Conservation (phyloP, 2,329 filamentous ascomycete genomes). For the Colletotrichum sidae region DNA sequence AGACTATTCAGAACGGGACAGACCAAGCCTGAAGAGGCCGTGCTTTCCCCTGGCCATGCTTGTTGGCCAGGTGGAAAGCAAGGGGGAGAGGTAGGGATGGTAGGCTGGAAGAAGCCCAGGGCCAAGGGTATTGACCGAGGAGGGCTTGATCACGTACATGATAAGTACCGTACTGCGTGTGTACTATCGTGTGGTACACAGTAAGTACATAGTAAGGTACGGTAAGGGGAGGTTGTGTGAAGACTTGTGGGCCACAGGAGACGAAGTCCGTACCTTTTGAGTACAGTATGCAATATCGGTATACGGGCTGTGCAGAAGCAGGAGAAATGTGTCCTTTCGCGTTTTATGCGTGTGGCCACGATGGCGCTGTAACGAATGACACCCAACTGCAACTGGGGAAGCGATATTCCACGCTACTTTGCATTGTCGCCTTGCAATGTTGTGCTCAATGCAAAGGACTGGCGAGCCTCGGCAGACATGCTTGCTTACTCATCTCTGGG, state of each 20-base stretch:
- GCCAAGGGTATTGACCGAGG: background rate
- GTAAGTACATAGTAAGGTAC: background rate
- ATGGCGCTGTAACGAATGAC: background rate
- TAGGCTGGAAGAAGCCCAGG: slow-evolving; percentile 31
- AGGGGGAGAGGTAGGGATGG: slow-evolving; percentile 29
- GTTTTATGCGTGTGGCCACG: background rate
- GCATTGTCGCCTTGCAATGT: no score
- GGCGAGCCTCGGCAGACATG: no score
- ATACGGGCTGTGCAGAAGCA: slow-evolving; percentile 11
- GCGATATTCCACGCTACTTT: no score
- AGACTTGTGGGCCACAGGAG: no score
- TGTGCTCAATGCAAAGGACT: no score
- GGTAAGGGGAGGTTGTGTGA: background rate
- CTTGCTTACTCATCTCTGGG: no score
- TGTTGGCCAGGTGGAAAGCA: slow-evolving; percentile 33
- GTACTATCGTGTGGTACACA: no score
- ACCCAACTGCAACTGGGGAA: no score
- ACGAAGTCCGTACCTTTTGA: background rate
- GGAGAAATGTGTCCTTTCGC: background rate
- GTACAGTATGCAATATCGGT: slow-evolving; percentile 10
- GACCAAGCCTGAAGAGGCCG: slow-evolving; percentile 25
- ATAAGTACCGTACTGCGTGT: background rate
- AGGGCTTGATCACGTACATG: background rate
- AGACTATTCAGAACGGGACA: slow-evolving; percentile 27
- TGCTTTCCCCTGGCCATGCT: slow-evolving; percentile 25